These are phyloP conservation scores for Euphorbia pulcherrima DNA, from an alignment of 345 rosid species.

Conservation along the genomic window DNA sequence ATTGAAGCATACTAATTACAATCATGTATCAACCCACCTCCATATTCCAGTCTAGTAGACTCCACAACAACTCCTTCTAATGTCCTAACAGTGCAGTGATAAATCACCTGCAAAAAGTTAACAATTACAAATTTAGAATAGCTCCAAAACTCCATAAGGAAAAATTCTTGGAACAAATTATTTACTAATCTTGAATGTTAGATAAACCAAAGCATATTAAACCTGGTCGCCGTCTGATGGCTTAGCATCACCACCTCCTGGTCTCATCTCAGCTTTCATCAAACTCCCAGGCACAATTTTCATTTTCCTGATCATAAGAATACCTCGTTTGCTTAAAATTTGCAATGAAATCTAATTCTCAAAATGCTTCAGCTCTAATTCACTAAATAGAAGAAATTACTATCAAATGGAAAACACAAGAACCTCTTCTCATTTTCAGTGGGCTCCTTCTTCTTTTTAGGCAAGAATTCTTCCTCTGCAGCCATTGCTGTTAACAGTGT, in stretches of 20 bases:
- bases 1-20: not conserved
- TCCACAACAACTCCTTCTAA: slow-evolving; percentile 75
- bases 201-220: not conserved
- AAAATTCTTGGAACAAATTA: not conserved
- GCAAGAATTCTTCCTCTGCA: slow-evolving; percentile 30
- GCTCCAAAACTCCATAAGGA: not conserved
- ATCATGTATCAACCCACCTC: slow-evolving; percentile 49
- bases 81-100: slow-evolving; percentile 84
- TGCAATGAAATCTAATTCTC: not conserved
- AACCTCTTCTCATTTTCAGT: slow-evolving; percentile 65
- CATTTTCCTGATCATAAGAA: slow-evolving; percentile 54
- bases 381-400: not conserved
- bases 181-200: not conserved
- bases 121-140: not conserved
- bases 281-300: slow-evolving; percentile 83
- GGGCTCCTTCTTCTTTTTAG: slow-evolving; percentile 52
- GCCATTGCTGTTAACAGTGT: slow-evolving; percentile 34
- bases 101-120: slow-evolving; percentile 46
- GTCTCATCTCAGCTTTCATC: slow-evolving; percentile 83
- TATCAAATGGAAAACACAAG: not conserved
- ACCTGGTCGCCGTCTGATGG: slow-evolving; percentile 98
- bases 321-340: not conserved
- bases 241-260: slow-evolving; percentile 77
- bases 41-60: slow-evolving; percentile 66
- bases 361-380: not conserved